Percentiles rank a stretch among this genome's conserved stretches.
Conservation (phyloP, 2,329 filamentous ascomycete species). For the Penicillium sp. region DNA sequence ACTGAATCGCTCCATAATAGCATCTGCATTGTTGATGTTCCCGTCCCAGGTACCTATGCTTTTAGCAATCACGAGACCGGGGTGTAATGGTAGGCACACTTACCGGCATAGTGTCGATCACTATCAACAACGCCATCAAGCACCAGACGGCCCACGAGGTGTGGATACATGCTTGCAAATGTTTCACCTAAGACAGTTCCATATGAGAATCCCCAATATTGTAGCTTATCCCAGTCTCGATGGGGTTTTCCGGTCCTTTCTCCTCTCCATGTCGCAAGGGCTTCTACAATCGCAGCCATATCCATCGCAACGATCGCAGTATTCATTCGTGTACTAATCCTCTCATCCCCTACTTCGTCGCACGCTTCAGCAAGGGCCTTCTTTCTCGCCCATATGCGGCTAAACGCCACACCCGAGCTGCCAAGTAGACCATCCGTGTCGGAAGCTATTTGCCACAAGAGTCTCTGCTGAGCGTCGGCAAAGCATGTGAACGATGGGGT, state of each 20-base stretch:
- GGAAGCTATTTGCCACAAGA: not conserved
- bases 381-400: not conserved
- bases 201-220: slow-evolving; percentile 31
- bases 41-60: slow-evolving; percentile 45
- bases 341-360: not conserved
- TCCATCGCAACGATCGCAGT: not conserved
- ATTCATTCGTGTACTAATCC: not conserved
- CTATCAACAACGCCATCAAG: slow-evolving; percentile 45
- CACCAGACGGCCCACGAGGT: slow-evolving; percentile 42
- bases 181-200: slow-evolving; percentile 48
- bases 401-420: not conserved
- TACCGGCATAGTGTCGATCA: slow-evolving; percentile 34
- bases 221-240: not conserved
- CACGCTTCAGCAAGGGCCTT: not conserved
- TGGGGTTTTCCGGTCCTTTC: not conserved
- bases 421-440: not conserved
- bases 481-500: not conserved
- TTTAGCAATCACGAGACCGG: not conserved
- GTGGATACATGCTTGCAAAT: slow-evolving; percentile 47
- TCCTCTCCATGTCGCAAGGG: not conserved
- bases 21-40: slow-evolving; percentile 55
- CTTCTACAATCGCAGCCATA: not conserved
- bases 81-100: not conserved
- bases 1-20: slow-evolving; percentile 56
- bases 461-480: not conserved